phyloP scores from a whole-genome alignment of 129 eudicot species.

The Escallonia rubra region DNA sequence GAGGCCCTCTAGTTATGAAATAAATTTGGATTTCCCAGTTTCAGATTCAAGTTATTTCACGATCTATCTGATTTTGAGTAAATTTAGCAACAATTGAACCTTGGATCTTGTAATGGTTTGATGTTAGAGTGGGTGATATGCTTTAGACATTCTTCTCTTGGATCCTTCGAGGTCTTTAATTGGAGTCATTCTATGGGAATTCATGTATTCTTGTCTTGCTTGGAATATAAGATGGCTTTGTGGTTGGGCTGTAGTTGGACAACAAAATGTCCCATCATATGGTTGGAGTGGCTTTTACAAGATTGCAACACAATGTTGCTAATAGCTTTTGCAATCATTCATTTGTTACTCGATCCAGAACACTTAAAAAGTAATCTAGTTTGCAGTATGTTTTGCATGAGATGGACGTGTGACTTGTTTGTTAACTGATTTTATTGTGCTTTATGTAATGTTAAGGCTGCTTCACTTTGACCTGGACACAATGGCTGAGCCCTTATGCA shows the following conservation, averaged over 20 bases:
- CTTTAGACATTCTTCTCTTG: not conserved
- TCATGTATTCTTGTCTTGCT: not conserved
- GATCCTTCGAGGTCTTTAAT: not conserved
- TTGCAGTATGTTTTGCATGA: too few species aligned
- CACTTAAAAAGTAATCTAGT: too few species aligned
- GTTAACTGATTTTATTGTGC: too few species aligned
- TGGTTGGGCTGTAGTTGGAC: not conserved
- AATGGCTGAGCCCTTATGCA: too few species aligned
- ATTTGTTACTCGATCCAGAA: too few species aligned
- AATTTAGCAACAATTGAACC: not conserved
- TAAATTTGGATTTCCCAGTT: not conserved
- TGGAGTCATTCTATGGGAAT: not conserved
- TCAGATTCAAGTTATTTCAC: not conserved
- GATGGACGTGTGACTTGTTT: too few species aligned
- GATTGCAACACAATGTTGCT: not conserved
- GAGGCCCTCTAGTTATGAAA: not conserved
- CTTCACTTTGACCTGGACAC: too few species aligned
- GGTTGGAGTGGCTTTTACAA: not conserved
- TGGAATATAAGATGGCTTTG: not conserved
- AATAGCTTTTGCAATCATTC: not conserved
- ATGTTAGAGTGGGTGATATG: not conserved
- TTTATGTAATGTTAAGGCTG: too few species aligned
- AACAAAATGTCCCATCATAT: not conserved
- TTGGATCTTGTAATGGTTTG: not conserved
- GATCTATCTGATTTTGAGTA: too few species aligned